Evolutionary conservation across 2,329 filamentous ascomycete genomes (phyloP).

Genomic region (Conoideocrella luteorostrata): DNA sequence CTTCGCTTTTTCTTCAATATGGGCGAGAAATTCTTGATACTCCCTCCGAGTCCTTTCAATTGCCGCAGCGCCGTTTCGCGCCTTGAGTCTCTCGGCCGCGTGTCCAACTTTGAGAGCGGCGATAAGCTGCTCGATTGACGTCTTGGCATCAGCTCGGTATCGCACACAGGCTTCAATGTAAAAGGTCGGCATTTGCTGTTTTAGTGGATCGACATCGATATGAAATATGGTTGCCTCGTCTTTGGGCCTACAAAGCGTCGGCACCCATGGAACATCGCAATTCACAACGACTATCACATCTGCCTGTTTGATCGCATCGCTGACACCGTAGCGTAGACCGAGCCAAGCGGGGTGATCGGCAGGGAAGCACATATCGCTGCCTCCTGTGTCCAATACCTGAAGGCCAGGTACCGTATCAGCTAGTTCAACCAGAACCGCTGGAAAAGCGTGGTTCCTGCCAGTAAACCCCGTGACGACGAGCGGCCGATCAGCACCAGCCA

Average conservation of each 20-base stretch:
- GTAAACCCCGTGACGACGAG: conserved; percentile 65
- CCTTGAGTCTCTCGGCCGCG: conserved; percentile 32
- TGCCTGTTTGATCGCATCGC: conserved; percentile 66
- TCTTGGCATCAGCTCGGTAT: conserved; percentile 60
- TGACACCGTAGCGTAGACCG: conserved; percentile 66
- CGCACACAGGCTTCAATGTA: conserved; percentile 61
- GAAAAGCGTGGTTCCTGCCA: conserved; percentile 60
- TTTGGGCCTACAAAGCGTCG: conserved; percentile 59
- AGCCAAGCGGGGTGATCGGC: conserved; percentile 61
- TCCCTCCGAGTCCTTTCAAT: conserved; percentile 45
- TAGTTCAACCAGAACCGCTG: conserved; percentile 57
- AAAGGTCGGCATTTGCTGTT: conserved; percentile 67
- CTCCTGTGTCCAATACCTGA: conserved; percentile 68
- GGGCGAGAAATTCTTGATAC: conserved; percentile 52
- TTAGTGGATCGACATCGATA: conserved; percentile 59
- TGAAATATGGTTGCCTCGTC: conserved; percentile 52
- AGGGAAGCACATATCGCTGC: conserved; percentile 77
- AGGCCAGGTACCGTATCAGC: conserved; percentile 63
- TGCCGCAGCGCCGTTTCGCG: conserved; percentile 11
- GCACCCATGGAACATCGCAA: conserved; percentile 90
- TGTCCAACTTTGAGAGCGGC: conserved; percentile 47
- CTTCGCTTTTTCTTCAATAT: conserved; percentile 49
- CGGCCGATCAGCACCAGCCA: conserved; percentile 59
- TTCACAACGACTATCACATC: conserved; percentile 83
- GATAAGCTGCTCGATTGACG: conserved; percentile 63